Evolutionary conservation across 2,329 filamentous ascomycete species (phyloP).

Genomic region (Ophiosphaerella korrae): DNA sequence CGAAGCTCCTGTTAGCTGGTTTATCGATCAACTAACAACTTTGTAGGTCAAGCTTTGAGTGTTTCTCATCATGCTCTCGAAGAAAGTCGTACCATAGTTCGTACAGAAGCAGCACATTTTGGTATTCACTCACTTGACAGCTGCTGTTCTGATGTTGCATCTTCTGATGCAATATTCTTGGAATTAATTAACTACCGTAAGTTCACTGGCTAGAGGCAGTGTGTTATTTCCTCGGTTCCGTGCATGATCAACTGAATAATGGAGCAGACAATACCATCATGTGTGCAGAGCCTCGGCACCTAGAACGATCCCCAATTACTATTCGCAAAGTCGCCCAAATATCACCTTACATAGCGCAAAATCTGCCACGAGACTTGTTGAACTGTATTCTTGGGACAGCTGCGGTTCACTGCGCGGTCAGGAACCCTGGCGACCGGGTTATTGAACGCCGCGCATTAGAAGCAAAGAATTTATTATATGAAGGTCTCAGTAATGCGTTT

Average conservation of each 20-base stretch:
- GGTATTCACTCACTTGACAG: conserved; percentile 12
- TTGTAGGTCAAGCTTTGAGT: conserved; percentile 18
- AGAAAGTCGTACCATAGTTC: conserved; percentile 8
- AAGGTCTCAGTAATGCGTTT: conserved; percentile 20
- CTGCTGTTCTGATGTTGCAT: conserved; percentile 5
- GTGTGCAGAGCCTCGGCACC: conserved; percentile 8
- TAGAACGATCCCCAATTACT: conserved; percentile 9
- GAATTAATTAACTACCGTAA: conserved; percentile 28
- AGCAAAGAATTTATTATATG: conserved; percentile 24
- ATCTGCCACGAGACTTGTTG: conserved; percentile 21
- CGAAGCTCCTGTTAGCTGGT: not conserved
- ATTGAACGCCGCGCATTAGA: conserved; percentile 25
- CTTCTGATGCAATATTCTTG: conserved; percentile 5
- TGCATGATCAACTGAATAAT: not conserved
- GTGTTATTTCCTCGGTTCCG: not conserved
- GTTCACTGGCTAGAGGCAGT: conserved; percentile 1
- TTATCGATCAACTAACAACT: not conserved
- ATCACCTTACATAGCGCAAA: conserved; percentile 10
- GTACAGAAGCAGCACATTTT: conserved; percentile 19
- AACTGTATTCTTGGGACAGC: conserved; percentile 27
- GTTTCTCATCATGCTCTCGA: conserved; percentile 19
- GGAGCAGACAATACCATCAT: conserved; percentile 21
- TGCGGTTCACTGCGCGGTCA: conserved; percentile 27
- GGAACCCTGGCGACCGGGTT: conserved; percentile 15
- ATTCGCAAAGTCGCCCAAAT: conserved; percentile 15